phyloP scores from a whole-genome alignment of 257 asterid species.

The Thymus quinquecostatus region DNA sequence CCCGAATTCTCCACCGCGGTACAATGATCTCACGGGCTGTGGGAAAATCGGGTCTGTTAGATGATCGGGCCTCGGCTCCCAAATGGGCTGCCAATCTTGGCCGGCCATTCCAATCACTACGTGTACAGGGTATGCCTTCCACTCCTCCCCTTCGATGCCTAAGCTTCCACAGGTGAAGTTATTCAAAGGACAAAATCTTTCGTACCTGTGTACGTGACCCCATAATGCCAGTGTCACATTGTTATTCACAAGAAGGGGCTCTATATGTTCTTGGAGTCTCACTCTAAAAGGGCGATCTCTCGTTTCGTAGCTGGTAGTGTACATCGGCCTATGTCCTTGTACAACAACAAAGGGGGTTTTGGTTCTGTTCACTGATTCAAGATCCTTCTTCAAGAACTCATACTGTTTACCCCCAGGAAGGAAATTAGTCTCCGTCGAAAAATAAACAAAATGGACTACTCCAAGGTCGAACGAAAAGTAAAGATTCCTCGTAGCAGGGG shows the following conservation, averaged over 20 bases:
- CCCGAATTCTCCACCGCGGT: slow-evolving; percentile 86
- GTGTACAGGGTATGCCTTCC: slow-evolving; percentile 63
- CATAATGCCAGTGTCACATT: slow-evolving; percentile 77
- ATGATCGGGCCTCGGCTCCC: slow-evolving; percentile 80
- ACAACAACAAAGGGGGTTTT: slow-evolving; percentile 80
- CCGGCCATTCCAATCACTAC: slow-evolving; percentile 95
- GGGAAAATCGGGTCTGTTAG: slow-evolving; percentile 68
- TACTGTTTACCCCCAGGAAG: slow-evolving; percentile 78
- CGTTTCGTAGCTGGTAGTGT: slow-evolving; percentile 68
- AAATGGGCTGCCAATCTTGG: slow-evolving; percentile 92
- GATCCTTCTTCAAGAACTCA: slow-evolving; percentile 75
- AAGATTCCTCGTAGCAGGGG: slow-evolving; percentile 81
- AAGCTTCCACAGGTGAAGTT: slow-evolving; percentile 82
- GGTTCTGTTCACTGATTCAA: slow-evolving; percentile 72
- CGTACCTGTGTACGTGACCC: slow-evolving; percentile 94
- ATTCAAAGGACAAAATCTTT: slow-evolving; percentile 83
- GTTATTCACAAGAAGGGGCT: slow-evolving; percentile 77
- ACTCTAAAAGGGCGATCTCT: slow-evolving; percentile 62
- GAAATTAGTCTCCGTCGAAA: slow-evolving; percentile 87
- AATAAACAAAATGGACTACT: slow-evolving; percentile 82
- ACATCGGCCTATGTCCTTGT: slow-evolving; percentile 97
- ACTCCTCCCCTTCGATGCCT: slow-evolving; percentile 43
- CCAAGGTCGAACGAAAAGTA: slow-evolving; percentile 84
- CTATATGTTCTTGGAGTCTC: slow-evolving; percentile 64
- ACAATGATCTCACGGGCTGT: slow-evolving; percentile 74